phyloP scores from a whole-genome alignment of 331 rosid species.

The Stylosanthes scabra region DNA sequence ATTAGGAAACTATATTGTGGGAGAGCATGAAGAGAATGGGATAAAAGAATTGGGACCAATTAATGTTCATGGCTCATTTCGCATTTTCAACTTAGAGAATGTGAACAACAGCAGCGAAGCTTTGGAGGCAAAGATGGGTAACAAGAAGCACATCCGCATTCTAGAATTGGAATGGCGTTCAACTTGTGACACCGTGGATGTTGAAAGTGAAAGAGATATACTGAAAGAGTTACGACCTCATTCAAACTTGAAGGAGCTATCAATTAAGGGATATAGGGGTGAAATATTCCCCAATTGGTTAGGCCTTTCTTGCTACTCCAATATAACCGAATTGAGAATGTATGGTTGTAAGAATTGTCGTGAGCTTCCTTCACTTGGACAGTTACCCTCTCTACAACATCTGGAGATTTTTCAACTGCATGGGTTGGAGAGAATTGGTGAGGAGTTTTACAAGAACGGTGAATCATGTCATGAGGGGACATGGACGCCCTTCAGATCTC shows the following conservation, averaged over 20 bases:
- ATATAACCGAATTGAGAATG: not conserved
- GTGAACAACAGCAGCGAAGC: too few relatives aligned
- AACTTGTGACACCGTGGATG: not conserved
- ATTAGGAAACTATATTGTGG: not conserved
- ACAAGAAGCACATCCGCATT: too few relatives aligned
- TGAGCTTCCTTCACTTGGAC: too few relatives aligned
- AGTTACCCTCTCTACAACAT: too few relatives aligned
- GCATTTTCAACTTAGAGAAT: too few relatives aligned
- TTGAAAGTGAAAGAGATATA: not conserved
- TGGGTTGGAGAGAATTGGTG: not conserved
- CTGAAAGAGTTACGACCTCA: not conserved
- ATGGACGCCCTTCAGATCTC: not conserved
- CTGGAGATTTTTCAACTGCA: not conserved
- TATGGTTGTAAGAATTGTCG: not conserved
- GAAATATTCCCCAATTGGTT: not conserved
- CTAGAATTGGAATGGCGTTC: not conserved
- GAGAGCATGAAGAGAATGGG: not conserved
- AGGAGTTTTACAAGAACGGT: not conserved
- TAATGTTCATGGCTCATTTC: not conserved
- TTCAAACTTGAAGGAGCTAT: not conserved
- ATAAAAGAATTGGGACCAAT: not conserved
- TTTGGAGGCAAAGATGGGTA: too few relatives aligned
- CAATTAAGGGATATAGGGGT: not conserved
- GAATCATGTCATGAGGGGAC: not conserved
- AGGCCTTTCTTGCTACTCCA: not conserved